Conservation (phyloP, 345 rosid species). For the Erodium maritimum region DNA sequence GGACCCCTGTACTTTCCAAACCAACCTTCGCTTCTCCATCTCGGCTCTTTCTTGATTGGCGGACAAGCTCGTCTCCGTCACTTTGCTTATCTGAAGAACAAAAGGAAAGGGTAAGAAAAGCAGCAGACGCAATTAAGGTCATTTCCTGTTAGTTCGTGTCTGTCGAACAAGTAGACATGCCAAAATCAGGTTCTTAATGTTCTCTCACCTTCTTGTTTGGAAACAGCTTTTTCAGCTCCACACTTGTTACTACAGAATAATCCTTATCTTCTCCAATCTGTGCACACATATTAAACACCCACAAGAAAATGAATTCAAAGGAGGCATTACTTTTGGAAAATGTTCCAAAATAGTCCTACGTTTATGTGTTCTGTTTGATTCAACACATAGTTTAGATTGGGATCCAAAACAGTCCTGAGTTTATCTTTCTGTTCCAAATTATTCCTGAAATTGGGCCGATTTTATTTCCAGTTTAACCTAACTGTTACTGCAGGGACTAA, state of each 20-base stretch:
- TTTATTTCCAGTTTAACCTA: no score
- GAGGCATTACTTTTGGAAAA: background rate
- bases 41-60: conserved; percentile 70
- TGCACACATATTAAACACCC: conserved; percentile 8
- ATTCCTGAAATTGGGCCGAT: no score
- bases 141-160: background rate
- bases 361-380: no score
- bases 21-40: conserved; percentile 73
- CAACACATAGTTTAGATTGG: no score
- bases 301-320: conserved; percentile 1
- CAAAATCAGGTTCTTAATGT: background rate
- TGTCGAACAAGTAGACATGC: background rate
- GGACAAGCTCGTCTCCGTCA: conserved; percentile 68
- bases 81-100: conserved; percentile 38
- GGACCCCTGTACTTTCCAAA: conserved; percentile 64
- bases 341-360: no score
- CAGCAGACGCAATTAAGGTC: no score
- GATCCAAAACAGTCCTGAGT: no score
- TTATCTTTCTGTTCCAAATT: no score
- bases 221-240: conserved; percentile 63
- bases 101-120: background rate
- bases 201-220: conserved; percentile 54
- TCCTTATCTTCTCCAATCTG: conserved; percentile 78
- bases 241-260: conserved; percentile 57
- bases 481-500: no score